Base-by-base conservation (phyloP, 2,329 filamentous ascomycete species). In the Phoma sp. region DNA sequence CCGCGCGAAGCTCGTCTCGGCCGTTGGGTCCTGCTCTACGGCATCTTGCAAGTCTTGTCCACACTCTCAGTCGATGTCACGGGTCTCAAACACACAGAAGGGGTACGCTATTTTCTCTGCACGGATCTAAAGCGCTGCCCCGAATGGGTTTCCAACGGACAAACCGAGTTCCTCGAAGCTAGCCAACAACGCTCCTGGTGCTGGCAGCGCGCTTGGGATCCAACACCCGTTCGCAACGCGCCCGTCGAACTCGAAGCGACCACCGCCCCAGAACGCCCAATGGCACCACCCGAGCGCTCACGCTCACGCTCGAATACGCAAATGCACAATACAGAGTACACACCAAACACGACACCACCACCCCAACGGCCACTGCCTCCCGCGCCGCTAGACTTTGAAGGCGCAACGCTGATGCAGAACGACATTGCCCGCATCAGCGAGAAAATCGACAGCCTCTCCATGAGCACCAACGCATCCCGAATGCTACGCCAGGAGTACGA, bases 11-110 rank as follows among this genome's bases (percentile, higher is more conserved):
- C 76, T 32, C 76, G 77, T 17, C 71, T 78, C 27, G 77, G 77
- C 17, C 74, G 76, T 13, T 80, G 77, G 77, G 64, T 79, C 21
- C 72, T 79, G 7, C 61, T 80, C 24, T 78, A 79, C 52, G 74
- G 71, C 32, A 69, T 76, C 39, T 60, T 80, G 2, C 77, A 80
- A 60, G 67, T 76, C 8, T 69, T 80, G 3, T 76, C 76, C 9
- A 76, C 68, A 2, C 61, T 80, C 5, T 77, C 76, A 10, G 76
- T 78, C 48, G 77, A 79, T 47, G 72, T 75, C 0, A 67, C 69
- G 24, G 71, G 69, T 5, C 68, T 79, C 32, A 73, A 70, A 24
- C 72, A 75, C 57, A 73, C 64, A 6, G 67, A 74, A 12, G 70
- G 70, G 4, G 74, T 77, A 4, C 64, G 64, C 4, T 78, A 79